Conservation (phyloP, 2,329 filamentous ascomycete species). For the Hypoxylon sp. region DNA sequence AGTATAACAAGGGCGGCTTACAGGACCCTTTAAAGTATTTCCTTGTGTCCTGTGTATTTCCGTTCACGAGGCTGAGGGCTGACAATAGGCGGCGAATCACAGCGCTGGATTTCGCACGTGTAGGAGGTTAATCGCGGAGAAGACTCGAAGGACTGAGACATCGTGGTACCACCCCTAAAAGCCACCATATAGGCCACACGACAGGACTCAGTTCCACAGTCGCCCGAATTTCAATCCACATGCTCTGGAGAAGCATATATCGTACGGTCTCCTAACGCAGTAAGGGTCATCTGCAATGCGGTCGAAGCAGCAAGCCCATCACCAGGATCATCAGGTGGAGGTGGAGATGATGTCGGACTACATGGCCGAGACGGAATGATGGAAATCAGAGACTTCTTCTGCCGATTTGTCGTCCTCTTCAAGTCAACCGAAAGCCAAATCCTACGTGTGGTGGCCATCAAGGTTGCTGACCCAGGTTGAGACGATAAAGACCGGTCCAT, state of each 20-base stretch:
- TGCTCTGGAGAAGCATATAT: constrained; percentile 5
- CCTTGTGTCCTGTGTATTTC: constrained; percentile 1
- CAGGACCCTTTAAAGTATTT: constrained; percentile 25
- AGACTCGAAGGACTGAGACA: constrained; percentile 30
- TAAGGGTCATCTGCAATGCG: constrained; percentile 30
- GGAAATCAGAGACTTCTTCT: constrained; percentile 4
- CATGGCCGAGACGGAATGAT: too few species aligned
- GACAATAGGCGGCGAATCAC: constrained; percentile 40
- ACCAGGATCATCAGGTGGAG: constrained; percentile 20
- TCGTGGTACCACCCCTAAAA: constrained; percentile 18
- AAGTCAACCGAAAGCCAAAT: constrained; percentile 11
- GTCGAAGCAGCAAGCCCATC: constrained; percentile 22
- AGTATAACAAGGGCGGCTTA: constrained; percentile 10
- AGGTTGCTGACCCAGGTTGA: constrained; percentile 16
- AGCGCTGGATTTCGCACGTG: constrained; percentile 41
- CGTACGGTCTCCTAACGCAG: constrained; percentile 11
- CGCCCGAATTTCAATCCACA: constrained; percentile 14
- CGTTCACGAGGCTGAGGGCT: constrained; percentile 30
- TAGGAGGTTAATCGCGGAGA: constrained; percentile 35
- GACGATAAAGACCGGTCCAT: background rate
- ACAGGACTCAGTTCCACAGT: constrained; percentile 18
- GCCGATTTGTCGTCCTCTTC: constrained; percentile 18
- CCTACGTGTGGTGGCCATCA: constrained; percentile 23
- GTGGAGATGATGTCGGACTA: too few species aligned
- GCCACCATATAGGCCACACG: constrained; percentile 30